Base-by-base conservation (phyloP, 1,139 yeast species). In the Pichia sp. region DNA sequence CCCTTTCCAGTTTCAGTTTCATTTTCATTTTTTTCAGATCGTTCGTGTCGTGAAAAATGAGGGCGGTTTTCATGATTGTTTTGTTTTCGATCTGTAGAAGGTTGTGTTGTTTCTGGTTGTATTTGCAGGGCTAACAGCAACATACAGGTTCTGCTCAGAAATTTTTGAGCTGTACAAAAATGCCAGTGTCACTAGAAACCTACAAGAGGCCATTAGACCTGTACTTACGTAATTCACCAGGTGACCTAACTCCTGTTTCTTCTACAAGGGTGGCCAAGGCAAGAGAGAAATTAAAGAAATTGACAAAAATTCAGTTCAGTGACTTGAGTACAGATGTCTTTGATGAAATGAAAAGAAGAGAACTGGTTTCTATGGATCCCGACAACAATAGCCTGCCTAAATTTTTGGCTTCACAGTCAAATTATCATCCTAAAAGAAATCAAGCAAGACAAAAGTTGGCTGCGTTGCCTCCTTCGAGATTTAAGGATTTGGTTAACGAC, bases 381-480 rank as follows among this genome's bases (percentile, higher is more conserved):
- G 58, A 76, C 46, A 71, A 75, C 38, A 43, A 50, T 5, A 80
- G 85, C 4, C 5, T 36, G 9, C 36, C 39, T 3, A 82, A 77
- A 49, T 79, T 75, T 58, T 68, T 86, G 49, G 71, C 80, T 42
- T 90, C 95, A 4, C 76, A 75, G 59, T 71, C 77, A n/a, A 68
- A 73, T 4, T 87, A 87, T 65, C 98, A 94, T 61, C 94, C 95
- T 34, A 90, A 88, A 60, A 75, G 98, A 58, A 94, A 94, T 62
- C 95, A 88, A 64, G 98, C 98, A 3, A 76, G 99, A 55, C 90
- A 86, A 60, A 92, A 90, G 64, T 73, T 94, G 53, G 85, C 97
- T 2, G 79, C 87, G 39, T 73, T 94, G 50, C 94, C 96, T 1
- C 81, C 82, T 46, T 66, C 81, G 9, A 68, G 97, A 49, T 92